Evolutionary conservation across 73 alveolate genomes (phyloP).

Genomic region (Tetrahymena thermophila): DNA sequence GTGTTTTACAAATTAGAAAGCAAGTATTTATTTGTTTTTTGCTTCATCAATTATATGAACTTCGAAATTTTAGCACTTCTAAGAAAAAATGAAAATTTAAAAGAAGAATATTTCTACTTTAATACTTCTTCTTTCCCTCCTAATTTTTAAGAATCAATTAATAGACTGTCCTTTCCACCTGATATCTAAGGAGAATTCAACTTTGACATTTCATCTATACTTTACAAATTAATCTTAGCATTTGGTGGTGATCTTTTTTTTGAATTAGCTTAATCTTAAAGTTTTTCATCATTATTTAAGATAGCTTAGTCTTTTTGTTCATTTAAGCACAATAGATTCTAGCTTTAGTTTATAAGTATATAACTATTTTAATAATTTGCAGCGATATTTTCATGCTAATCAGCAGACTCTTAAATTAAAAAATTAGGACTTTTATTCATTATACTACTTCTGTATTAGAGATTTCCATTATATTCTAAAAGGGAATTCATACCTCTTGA

Average conservation of each 20-base stretch:
- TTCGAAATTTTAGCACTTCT: neutral
- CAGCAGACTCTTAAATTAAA: neutral
- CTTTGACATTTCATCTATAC: neutral
- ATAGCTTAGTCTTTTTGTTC: neutral
- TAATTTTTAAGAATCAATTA: neutral
- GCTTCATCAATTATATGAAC: neutral
- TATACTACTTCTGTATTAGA: neutral
- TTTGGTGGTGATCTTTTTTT: neutral
- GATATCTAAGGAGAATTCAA: neutral
- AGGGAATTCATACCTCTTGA: neutral
- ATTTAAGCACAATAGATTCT: neutral
- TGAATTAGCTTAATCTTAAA: neutral
- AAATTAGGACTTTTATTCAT: neutral
- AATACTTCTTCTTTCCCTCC: neutral
- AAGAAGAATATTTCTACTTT: neutral
- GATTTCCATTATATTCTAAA: neutral
- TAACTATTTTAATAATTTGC: neutral
- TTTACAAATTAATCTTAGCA: neutral
- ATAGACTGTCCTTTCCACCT: neutral
- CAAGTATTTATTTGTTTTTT: neutral
- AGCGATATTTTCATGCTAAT: neutral
- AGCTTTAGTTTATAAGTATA: neutral
- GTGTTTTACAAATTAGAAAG: neutral
- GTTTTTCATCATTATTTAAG: neutral
- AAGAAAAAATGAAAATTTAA: neutral